A percentile compares a stretch with the other conserved stretches of the same genome.
Conservation (phyloP, 169 alveolate genomes). For the Toxoplasma gondii region DNA sequence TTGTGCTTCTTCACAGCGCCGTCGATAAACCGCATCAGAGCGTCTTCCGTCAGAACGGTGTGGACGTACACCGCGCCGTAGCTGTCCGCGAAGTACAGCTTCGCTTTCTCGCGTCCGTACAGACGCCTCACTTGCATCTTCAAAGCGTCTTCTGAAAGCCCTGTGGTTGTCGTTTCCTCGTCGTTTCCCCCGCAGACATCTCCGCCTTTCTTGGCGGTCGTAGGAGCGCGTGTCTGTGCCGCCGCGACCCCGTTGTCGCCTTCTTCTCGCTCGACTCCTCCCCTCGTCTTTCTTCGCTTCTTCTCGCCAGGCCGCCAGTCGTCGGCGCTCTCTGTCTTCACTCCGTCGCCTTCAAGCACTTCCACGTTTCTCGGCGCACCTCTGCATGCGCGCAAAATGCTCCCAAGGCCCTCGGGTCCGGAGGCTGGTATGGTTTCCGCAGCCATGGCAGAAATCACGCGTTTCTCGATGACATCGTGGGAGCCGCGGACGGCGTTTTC, state of each 20-base stretch:
- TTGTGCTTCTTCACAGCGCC: background rate
- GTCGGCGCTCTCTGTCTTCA: background rate
- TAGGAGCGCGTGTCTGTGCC: background rate
- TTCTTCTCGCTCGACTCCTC: background rate
- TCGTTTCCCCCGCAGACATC: background rate
- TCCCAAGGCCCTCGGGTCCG: background rate
- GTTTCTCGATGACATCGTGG: background rate
- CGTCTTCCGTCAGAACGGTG: conserved; percentile 46
- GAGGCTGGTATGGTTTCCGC: background rate
- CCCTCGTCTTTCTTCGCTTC: background rate
- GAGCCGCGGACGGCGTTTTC: conserved; percentile 5
- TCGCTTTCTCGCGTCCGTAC: background rate
- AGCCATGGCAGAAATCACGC: conserved; percentile 2
- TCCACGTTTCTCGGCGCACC: background rate
- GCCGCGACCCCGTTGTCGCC: background rate
- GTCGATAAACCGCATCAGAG: conserved; percentile 50
- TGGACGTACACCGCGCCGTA: conserved; percentile 59
- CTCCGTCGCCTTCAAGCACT: background rate
- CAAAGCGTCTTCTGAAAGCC: background rate
- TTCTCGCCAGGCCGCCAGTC: background rate
- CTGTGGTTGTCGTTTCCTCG: background rate
- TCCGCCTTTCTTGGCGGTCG: background rate
- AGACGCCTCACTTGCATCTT: background rate
- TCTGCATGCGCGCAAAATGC: background rate
- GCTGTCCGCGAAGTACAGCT: conserved; percentile 48